Base-by-base conservation (phyloP, 2,329 filamentous ascomycete genomes). In the Orbilia ellipsospora region DNA sequence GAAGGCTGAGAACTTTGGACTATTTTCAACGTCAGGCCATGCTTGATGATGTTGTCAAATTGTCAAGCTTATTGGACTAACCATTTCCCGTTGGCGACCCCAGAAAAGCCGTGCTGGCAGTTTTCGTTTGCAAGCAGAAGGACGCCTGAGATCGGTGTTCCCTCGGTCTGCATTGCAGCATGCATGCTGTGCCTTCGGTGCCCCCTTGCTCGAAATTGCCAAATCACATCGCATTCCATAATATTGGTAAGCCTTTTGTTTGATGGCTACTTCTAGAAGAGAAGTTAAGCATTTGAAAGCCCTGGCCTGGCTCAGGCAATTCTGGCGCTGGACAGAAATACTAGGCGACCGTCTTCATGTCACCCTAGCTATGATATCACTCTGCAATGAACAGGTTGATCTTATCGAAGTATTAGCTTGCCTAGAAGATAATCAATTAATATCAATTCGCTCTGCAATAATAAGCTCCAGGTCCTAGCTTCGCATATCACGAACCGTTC, bases 261-360 rank as follows among this genome's bases (percentile, higher is more conserved):
- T 42, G n/a, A 69, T 75, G 64, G 72, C 59, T 75, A 54, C 59
- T 75, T 75, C 72, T 75, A 75, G 72, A 75, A 74, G 50, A 74
- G 12, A 28, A 23, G 31, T 36, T 36, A 36, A 36, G 31, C 31
- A 10, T 36, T 31, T 10, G 31, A 36, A 36, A 7, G 31, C 31
- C 31, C 54, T 23, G 23, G 23, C 57, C 57, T 20, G 20, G 44
- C 57, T 61, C 42, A n/a, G 16, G 13, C 26, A 44, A 23, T 2
- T 60, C 6, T 6, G 6, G 8, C 5, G 10, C 16, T 44, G 31
- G n/a, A 44, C 40, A 44, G 40, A 44, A n/a, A 36, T 20, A 42
- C 15, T 20, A 20, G 10, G 36, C 26, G 31, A 59, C 55, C 36
- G 28, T n/a, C 62, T 48, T 55, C 45, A 56, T 55, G 57, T 59